phyloP scores from a whole-genome alignment of 2,329 filamentous ascomycete species.

The Dactylella cylindrospora region DNA sequence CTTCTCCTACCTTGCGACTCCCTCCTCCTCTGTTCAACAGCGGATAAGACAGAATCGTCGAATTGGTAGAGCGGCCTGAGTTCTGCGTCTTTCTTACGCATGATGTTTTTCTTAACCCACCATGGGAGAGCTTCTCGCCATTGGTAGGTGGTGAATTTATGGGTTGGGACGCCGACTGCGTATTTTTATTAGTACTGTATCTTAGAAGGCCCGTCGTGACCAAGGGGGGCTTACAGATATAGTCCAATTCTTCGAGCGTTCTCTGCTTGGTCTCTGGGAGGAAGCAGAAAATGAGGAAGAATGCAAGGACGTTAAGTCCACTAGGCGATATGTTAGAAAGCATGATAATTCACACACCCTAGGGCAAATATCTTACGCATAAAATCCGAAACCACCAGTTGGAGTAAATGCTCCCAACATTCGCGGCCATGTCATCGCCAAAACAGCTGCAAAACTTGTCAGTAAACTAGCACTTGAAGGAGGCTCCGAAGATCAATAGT shows the following conservation, averaged over 20 bases:
- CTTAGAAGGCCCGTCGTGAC: neutral
- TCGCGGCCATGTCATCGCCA: constrained; percentile 65
- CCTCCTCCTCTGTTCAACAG: constrained; percentile 24
- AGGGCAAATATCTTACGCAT: constrained; percentile 51
- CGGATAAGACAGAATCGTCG: constrained; percentile 49
- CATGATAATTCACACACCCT: neutral
- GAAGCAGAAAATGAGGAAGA: constrained; percentile 61
- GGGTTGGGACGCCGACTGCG: constrained; percentile 62
- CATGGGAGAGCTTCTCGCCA: constrained; percentile 61
- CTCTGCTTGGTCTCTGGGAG: constrained; percentile 64
- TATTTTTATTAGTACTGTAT: constrained; percentile 54
- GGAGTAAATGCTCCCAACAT: constrained; percentile 57
- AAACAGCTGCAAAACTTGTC: constrained; percentile 58
- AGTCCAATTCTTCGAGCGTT: constrained; percentile 59
- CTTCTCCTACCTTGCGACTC: constrained; percentile 24
- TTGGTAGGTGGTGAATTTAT: constrained; percentile 62
- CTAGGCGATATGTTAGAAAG: no score
- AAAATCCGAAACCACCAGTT: constrained; percentile 60
- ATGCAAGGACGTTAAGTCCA: constrained; percentile 60
- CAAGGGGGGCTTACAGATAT: constrained; percentile 53
- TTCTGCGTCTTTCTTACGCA: constrained; percentile 57
- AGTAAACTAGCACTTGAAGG: no score
- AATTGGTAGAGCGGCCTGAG: constrained; percentile 60
- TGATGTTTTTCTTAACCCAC: constrained; percentile 62
- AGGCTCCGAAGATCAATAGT: no score